Evolutionary conservation across 805 yeast genomes (phyloP), one percentile per base, ranked within the genome.

Genomic region (Candida coleopterorum): DNA sequence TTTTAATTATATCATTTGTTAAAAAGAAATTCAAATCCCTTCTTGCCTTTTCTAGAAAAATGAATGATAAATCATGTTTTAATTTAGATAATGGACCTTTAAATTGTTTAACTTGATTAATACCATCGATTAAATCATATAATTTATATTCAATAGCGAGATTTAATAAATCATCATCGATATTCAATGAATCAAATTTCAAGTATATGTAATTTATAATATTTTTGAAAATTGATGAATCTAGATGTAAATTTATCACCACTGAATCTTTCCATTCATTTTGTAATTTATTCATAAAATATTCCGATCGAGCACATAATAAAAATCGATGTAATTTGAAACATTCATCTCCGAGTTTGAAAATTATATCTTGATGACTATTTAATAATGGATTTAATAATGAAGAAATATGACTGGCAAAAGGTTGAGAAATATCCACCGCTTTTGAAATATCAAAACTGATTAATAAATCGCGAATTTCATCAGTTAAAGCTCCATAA

Each of bases 401-500:
- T 3, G 77, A 65, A 2, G 88, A 67, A 15, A 85, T 58, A 54
- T 81, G 87, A 2, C 80, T 68, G 2, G 85, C 84, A 62, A 82
- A 85, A 2, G 93, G 90, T 50, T 81, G 84, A 10, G 69, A 64
- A 10, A 68, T 56, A 53, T 84, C 88, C 11, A 79, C 80, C 0
- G 79, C 75, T 48, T 80, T 84, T 5, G 85, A 74, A 29, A 83
- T 72, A 51, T 82, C 88, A 50, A 68, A 79, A 27, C 74, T 65
- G 14, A 79, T 50, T 35, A 85, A 56, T 15, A 81, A 53, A 27
- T 72, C 70, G 31, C 88, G 57, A 18, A 85, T 85, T 4, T 63
- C 54, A 50, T 82, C 87, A 12, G 72, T 85, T 38, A 85, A 57
- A 0, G 94, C 93, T 2, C 89, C 93, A 49, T 85, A 83, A 2